Percentiles rank a stretch among this genome's conserved stretches.
Conservation (phyloP, 441 rosid genomes). For the Omphalea diandra region DNA sequence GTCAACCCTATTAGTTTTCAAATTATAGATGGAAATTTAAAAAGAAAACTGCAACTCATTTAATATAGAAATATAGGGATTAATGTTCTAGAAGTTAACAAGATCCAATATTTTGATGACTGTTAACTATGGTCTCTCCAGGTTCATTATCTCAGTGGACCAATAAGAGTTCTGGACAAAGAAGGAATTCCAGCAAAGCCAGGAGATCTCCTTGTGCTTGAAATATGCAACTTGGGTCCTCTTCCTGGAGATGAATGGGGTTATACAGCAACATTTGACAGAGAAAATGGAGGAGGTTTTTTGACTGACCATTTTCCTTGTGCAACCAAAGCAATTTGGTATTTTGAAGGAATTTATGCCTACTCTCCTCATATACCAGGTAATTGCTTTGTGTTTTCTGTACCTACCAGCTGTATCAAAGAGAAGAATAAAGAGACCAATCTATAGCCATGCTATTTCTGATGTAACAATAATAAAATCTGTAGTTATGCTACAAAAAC, state of each 20-base stretch:
- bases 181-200: slow-evolving; percentile 72
- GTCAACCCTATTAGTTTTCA: background rate
- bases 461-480: too few relatives aligned
- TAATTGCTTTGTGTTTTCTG: slow-evolving; percentile 13
- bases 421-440: too few relatives aligned
- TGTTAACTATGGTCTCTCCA: slow-evolving; percentile 19
- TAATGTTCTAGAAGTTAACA: background rate
- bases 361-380: slow-evolving; percentile 92
- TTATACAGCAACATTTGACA: slow-evolving; percentile 76
- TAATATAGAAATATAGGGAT: too few relatives aligned
- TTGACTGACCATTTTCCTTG: slow-evolving; percentile 75
- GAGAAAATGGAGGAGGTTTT: slow-evolving; percentile 93
- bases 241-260: slow-evolving; percentile 95
- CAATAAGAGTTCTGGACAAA: slow-evolving; percentile 61
- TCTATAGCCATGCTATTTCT: too few relatives aligned
- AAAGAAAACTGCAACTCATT: too few relatives aligned
- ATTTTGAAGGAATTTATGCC: slow-evolving; percentile 95
- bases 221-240: slow-evolving; percentile 92
- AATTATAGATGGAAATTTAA: background rate
- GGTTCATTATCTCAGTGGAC: slow-evolving; percentile 95
- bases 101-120: background rate
- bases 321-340: slow-evolving; percentile 94
- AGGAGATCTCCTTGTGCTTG: slow-evolving; percentile 80
- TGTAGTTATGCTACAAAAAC: too few relatives aligned
- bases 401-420: background rate